phyloP scores from a whole-genome alignment of 345 rosid genomes.

The Hirschfeldia incana region DNA sequence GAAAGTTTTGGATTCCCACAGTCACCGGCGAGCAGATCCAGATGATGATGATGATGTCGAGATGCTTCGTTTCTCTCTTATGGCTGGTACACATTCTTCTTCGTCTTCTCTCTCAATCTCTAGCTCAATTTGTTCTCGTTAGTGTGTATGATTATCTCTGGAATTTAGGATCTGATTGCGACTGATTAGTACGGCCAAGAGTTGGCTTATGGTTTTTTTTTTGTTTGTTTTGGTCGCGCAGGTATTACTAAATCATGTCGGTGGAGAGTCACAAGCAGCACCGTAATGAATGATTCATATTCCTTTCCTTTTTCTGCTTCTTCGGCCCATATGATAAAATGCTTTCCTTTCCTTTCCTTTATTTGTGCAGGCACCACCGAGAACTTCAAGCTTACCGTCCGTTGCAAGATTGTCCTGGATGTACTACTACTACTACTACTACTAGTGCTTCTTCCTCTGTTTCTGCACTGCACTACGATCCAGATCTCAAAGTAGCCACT shows the following conservation, averaged over 20 bases:
- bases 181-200: background rate
- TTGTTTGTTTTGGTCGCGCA: slow-evolving; percentile 24
- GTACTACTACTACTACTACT: background rate
- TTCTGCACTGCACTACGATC: slow-evolving; percentile 40
- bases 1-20: slow-evolving; percentile 1
- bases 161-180: background rate
- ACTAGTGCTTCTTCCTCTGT: slow-evolving; percentile 36
- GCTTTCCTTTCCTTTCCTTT: background rate
- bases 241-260: slow-evolving; percentile 47
- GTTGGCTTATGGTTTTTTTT: background rate
- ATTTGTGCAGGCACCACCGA: slow-evolving; percentile 41
- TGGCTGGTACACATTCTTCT: slow-evolving; percentile 18
- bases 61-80: slow-evolving; percentile 20
- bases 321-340: background rate
- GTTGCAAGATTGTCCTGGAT: slow-evolving; percentile 40
- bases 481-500: slow-evolving; percentile 43
- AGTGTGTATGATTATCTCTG: no score
- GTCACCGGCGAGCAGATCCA: slow-evolving; percentile 36
- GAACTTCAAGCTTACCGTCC: slow-evolving; percentile 42
- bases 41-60: slow-evolving; percentile 31
- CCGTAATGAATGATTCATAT: slow-evolving; percentile 42
- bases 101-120: background rate
- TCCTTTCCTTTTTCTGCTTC: slow-evolving; percentile 4
- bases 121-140: background rate
- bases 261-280: slow-evolving; percentile 44